Base-by-base conservation (phyloP, 2,329 filamentous ascomycete species). In the Cladophialophora bantiana region DNA sequence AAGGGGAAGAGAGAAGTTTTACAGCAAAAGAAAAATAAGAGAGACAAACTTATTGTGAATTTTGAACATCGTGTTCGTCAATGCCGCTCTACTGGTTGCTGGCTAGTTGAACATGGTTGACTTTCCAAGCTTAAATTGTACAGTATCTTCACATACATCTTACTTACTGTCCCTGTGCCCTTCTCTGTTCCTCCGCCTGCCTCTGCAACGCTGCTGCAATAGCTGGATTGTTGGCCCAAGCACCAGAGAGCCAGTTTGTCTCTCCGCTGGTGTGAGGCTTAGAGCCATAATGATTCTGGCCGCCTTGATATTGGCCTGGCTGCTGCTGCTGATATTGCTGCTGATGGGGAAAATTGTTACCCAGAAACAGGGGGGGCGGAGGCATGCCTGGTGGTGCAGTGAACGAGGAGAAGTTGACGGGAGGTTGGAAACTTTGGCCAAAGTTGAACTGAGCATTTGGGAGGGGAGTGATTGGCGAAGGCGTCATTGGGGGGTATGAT, bases 301-400 rank as follows among this genome's bases (percentile, higher is more conserved):
- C 36, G 12, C 36, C 38, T 32, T 63, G 60, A 15, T 53, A 50
- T 32, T 68, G 63, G 31, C 48, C 36, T 40, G 31, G 15, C 26
- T 55, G 48, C n/a, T 64, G 50, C 31, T 45, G 54, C 13, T 52
- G 45, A 26, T 78, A 78, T 58, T 78, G 76, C 59, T 79, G 77
- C n/a, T 79, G 78, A 54, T 77, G 75, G 57, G 73, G 75, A 70
- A 48, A 75, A 70, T 45, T 75, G 73, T 2, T 72, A 36, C 31
- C 57, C 9, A 20, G 64, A 13, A 59, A 66, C 15, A 58, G 13
- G 0, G 59, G 20, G 12, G 63, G 55, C 3, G 53, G 54, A 35
- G 36, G 15, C n/a, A 65, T 13, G 26, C 66, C 66, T 4, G 59
- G 54, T 15, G 64, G 36, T 42, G 59, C 64, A 1, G 54, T 55